Evolutionary conservation across 225 moss, liverwort and hornwort genomes (phyloP), one percentile per base, ranked within the genome.

Genomic region (Polytrichum formosum): DNA sequence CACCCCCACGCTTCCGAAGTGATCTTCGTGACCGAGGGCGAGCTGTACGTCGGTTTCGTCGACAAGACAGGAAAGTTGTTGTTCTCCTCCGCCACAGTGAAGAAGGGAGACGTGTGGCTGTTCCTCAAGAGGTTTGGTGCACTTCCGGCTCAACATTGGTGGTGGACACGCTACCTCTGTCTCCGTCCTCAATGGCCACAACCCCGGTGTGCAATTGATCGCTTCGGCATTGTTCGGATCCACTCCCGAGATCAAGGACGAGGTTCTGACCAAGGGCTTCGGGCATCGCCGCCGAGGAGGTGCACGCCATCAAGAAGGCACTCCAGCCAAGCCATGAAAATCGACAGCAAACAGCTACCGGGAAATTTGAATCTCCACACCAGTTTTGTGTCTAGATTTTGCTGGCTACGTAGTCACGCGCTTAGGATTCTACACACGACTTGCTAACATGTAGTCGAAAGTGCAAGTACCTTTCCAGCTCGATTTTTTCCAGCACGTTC

Each of bases 21-120:
- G 6, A 75, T 79, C 70, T 75, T 71, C 16, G 71, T 75, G 71
- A 25, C 54, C 13, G 71, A 81, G 72, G 77, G 81, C 0, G 31
- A 18, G 18, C 65, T 81, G 22, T 77, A 77, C 56, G 76, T 73
- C 22, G 81, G 81, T 0, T 81, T 81, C 62, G 73, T 81, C 25
- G 76, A 76, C 73, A 76, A 68, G 1, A 28, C 72, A 0, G 73
- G 76, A 26, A 70, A 35, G 53, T 22, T 77, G 26, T 81, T 22
- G 23, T 23, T 23, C 23, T 23, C 23, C 69, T 76, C 66, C 23
- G 27, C 29, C 20, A 77, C 68, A 53, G 16, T 81, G 77, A 66
- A 77, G 61, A 67, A 61, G 73, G 66, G 21, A 27, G 81, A 77
- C 37, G 63, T 81, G 59, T 76, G 69, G 33, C 17, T 81, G 64